phyloP scores from a whole-genome alignment of 2,329 filamentous ascomycete genomes.

The Ophiostoma perfectum region DNA sequence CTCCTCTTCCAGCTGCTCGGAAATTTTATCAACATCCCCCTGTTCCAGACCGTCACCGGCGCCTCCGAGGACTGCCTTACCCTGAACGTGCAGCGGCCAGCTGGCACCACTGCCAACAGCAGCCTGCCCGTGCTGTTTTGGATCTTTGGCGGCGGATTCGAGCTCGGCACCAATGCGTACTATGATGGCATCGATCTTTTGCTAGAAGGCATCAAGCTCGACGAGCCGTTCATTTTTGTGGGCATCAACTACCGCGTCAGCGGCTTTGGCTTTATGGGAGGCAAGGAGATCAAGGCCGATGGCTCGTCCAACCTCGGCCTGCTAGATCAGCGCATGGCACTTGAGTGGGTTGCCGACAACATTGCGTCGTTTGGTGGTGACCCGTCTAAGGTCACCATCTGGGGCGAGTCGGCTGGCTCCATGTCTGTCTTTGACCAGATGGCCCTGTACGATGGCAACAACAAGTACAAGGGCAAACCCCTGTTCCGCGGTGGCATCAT shows the following conservation, averaged over 20 bases:
- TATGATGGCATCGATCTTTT: slow-evolving; percentile 50
- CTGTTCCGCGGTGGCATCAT: slow-evolving; percentile 75
- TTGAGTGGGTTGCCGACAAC: slow-evolving; percentile 74
- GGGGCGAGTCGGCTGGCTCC: slow-evolving; percentile 66
- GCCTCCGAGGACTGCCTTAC: slow-evolving; percentile 61
- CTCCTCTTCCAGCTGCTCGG: slow-evolving; percentile 43
- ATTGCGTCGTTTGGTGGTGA: slow-evolving; percentile 75
- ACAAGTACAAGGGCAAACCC: slow-evolving; percentile 66
- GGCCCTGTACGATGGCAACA: slow-evolving; percentile 62
- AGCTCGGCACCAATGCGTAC: slow-evolving; percentile 46
- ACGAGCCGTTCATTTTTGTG: slow-evolving; percentile 67
- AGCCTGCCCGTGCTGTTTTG: slow-evolving; percentile 64
- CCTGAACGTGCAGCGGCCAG: slow-evolving; percentile 55
- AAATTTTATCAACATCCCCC: slow-evolving; percentile 42
- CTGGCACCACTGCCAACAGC: slow-evolving; percentile 47
- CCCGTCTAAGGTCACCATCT: slow-evolving; percentile 69
- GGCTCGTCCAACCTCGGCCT: slow-evolving; percentile 64
- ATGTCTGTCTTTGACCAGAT: slow-evolving; percentile 76
- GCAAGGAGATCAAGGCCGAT: slow-evolving; percentile 61
- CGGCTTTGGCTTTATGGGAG: slow-evolving; percentile 68
- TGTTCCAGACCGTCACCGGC: slow-evolving; percentile 47
- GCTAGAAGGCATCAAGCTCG: slow-evolving; percentile 40
- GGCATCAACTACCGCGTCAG: slow-evolving; percentile 72
- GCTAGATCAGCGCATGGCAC: slow-evolving; percentile 64
- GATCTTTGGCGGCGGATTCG: slow-evolving; percentile 65